Conservation (phyloP, 495 filamentous ascomycete genomes). For the Hypoxylon fragiforme region DNA sequence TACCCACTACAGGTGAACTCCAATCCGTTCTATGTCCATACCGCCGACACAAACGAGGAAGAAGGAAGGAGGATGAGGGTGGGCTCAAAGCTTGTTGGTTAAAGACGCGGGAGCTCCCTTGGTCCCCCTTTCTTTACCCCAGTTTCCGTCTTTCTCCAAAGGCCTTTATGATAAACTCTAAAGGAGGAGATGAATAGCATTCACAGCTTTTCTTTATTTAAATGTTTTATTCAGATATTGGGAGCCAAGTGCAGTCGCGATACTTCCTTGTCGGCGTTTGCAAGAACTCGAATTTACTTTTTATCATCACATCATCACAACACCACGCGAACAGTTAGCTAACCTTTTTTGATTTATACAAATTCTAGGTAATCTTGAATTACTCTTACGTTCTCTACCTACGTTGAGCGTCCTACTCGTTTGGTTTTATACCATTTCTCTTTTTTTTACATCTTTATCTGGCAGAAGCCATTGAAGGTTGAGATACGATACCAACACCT, state of each 20-base stretch:
- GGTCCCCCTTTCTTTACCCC: conserved; percentile 1
- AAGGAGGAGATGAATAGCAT: background rate
- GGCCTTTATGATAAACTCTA: background rate
- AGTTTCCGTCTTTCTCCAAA: conserved; percentile 1
- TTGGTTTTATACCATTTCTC: conserved; percentile 9
- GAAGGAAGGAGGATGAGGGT: conserved; percentile 5
- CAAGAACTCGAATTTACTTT: conserved; percentile 11
- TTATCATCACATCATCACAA: no score
- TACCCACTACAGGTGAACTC: conserved; percentile 7
- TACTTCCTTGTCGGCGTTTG: conserved; percentile 4
- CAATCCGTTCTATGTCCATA: conserved; percentile 16
- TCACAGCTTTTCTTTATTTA: background rate
- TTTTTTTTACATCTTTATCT: conserved; percentile 10
- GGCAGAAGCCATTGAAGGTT: conserved; percentile 12
- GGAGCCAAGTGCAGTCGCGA: conserved; percentile 8
- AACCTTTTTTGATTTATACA: conserved; percentile 13
- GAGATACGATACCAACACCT: conserved; percentile 1
- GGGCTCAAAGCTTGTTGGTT: conserved; percentile 30
- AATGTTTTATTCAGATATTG: background rate
- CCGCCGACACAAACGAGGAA: conserved; percentile 17
- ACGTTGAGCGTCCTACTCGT: conserved; percentile 22
- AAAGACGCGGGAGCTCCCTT: conserved; percentile 23
- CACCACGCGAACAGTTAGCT: conserved; percentile 17
- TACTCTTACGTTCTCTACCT: background rate
- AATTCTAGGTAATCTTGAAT: conserved; percentile 25